A percentile compares a stretch with the other conserved stretches of the same genome.
phyloP scores from a whole-genome alignment of 208 protist species.

The Acanthamoeba castellanii region DNA sequence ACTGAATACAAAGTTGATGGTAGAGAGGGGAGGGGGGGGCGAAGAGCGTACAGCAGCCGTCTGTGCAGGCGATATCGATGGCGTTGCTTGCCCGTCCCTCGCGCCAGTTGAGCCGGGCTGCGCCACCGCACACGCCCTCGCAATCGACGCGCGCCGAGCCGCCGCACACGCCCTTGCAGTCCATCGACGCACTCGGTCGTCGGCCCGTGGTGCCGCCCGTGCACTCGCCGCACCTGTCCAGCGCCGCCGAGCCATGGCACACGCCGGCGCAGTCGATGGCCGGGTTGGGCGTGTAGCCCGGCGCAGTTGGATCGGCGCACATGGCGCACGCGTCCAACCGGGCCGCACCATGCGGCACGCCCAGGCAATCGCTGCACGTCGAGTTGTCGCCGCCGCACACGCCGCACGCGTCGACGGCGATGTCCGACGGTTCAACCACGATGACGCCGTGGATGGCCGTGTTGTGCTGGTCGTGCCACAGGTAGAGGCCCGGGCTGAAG shows the following conservation, averaged over 20 bases:
- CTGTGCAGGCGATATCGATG: no score
- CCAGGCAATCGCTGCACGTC: not conserved
- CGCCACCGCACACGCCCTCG: not conserved
- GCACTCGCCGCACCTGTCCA: not conserved
- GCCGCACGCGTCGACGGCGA: not conserved
- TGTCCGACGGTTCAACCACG: not conserved
- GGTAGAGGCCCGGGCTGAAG: not conserved
- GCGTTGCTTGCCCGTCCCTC: no score
- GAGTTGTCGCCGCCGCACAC: constrained; percentile 21
- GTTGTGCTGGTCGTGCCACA: constrained; percentile 40
- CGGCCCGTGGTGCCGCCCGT: not conserved
- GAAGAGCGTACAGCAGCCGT: no score
- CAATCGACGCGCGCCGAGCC: not conserved
- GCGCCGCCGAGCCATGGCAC: not conserved
- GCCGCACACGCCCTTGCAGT: not conserved
- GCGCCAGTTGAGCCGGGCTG: not conserved
- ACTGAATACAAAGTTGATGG: no score
- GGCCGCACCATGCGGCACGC: not conserved
- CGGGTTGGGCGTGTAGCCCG: not conserved
- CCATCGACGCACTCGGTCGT: not conserved
- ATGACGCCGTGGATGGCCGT: constrained; percentile 8
- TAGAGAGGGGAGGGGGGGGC: no score
- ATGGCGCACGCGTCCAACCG: not conserved
- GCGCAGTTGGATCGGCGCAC: not conserved
- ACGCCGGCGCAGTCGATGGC: not conserved